Conservation (phyloP, 2,329 filamentous ascomycete species). For the Ceratocystiopsis brevicomis region DNA sequence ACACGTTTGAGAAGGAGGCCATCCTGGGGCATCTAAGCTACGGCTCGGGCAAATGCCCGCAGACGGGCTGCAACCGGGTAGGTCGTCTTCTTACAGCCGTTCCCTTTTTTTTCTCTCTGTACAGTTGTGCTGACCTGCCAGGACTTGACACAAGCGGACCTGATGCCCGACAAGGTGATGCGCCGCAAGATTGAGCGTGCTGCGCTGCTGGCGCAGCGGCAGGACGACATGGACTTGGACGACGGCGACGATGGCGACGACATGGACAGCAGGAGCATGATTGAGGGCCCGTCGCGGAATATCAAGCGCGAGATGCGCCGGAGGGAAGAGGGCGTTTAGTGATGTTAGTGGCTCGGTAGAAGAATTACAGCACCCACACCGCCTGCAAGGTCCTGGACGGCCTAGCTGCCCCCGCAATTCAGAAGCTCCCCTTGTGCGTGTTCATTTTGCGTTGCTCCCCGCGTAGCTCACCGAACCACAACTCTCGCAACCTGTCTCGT, state of each 20-base stretch:
- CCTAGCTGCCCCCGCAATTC: too few relatives aligned
- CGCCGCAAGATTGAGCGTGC: conserved; percentile 38
- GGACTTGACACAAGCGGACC: conserved; percentile 27
- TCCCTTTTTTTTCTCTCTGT: background rate
- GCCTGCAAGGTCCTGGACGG: too few relatives aligned
- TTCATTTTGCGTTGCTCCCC: too few relatives aligned
- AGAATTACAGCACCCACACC: too few relatives aligned
- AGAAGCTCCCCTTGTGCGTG: too few relatives aligned
- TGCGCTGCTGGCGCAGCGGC: conserved; percentile 22
- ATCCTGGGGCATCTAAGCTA: conserved; percentile 34
- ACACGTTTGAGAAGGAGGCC: conserved; percentile 49
- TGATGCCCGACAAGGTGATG: conserved; percentile 36
- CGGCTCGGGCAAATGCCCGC: conserved; percentile 36
- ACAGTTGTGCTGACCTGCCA: background rate
- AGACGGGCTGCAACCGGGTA: conserved; percentile 43
- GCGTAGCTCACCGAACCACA: too few relatives aligned
- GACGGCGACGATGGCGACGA: conserved; percentile 14
- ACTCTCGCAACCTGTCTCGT: too few relatives aligned
- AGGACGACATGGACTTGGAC: conserved; percentile 20
- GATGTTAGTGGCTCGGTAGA: too few relatives aligned
- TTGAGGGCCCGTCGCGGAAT: conserved; percentile 8
- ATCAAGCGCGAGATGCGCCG: conserved; percentile 12
- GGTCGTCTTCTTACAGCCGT: conserved; percentile 3
- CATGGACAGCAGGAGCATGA: conserved; percentile 4
- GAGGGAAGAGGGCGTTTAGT: too few relatives aligned